These are phyloP conservation scores for Butyriboletus loyo DNA, from an alignment of 768 basidiomycete species.

Conservation along the genomic window DNA sequence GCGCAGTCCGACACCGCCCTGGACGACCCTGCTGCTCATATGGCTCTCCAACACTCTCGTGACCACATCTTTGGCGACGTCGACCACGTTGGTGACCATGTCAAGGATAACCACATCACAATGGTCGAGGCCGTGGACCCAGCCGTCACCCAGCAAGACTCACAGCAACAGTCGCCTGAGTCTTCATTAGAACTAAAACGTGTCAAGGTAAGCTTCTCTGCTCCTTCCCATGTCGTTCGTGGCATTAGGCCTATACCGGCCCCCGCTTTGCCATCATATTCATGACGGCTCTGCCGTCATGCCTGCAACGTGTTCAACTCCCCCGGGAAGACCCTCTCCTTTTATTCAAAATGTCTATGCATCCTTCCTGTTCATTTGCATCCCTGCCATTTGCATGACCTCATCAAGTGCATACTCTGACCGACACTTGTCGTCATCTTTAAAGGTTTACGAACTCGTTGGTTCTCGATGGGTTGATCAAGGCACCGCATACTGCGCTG, in stretches of 20 bases:
- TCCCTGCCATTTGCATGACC: constrained; percentile 27
- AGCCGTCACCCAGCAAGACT: constrained; percentile 48
- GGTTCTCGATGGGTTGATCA: constrained; percentile 92
- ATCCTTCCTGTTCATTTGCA: constrained; percentile 19
- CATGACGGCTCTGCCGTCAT: constrained; percentile 21
- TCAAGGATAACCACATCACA: constrained; percentile 32
- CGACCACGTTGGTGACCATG: constrained; percentile 32
- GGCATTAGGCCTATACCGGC: constrained; percentile 11
- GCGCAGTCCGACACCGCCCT: constrained; percentile 26
- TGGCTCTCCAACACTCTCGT: constrained; percentile 29
- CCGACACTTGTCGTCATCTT: constrained; percentile 25
- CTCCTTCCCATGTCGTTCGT: constrained; percentile 17
- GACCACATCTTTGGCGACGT: constrained; percentile 33
- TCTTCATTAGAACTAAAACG: constrained; percentile 76
- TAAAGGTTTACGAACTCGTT: constrained; percentile 90
- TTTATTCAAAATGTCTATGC: constrained; percentile 17
- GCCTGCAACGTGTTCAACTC: constrained; percentile 23
- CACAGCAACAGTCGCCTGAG: constrained; percentile 60
- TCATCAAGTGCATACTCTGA: constrained; percentile 31
- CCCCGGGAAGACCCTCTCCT: constrained; percentile 6
- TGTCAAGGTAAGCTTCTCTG: constrained; percentile 62
- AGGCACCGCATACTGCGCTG: constrained; percentile 95
- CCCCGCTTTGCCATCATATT: constrained; percentile 20
- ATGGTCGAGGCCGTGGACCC: constrained; percentile 37
- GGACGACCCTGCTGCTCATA: constrained; percentile 26